Evolutionary conservation across 148 eudicot genomes (phyloP).

Genomic region (Chenopodium berlandieri): DNA sequence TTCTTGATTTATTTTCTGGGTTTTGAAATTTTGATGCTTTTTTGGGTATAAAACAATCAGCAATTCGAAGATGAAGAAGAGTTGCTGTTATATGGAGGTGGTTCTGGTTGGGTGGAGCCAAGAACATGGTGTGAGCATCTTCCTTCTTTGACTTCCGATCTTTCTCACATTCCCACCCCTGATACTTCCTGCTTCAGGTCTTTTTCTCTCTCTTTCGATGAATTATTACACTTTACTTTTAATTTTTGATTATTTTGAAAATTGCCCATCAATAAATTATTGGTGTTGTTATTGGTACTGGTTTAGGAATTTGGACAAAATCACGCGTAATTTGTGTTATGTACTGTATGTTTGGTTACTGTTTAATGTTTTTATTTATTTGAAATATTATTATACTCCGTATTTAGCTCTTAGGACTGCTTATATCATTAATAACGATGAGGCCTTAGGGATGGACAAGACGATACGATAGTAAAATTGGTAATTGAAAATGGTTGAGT

Average conservation of each 20-base stretch:
- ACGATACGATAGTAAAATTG: neutral
- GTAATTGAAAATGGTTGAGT: neutral
- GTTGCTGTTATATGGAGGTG: conserved; percentile 29
- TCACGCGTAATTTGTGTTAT: too few species aligned
- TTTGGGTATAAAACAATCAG: neutral
- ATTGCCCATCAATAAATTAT: too few species aligned
- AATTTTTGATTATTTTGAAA: neutral
- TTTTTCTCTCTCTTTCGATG: neutral
- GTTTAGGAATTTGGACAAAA: too few species aligned
- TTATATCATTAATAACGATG: too few species aligned
- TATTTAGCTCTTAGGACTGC: too few species aligned
- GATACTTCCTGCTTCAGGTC: conserved; percentile 43
- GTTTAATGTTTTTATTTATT: too few species aligned
- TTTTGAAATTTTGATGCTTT: neutral
- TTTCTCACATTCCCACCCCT: conserved; percentile 36
- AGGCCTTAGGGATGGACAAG: too few species aligned
- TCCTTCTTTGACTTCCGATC: conserved; percentile 32
- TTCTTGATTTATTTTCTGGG: neutral
- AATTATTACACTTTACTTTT: neutral
- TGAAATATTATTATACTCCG: too few species aligned
- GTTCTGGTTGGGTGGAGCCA: conserved; percentile 51
- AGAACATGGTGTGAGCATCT: conserved; percentile 45
- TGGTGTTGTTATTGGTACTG: too few species aligned
- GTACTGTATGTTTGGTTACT: too few species aligned
- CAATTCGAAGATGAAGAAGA: conserved; percentile 26